Evolutionary conservation across 2,329 filamentous ascomycete genomes (phyloP).

Genomic region (Fusarium brevicatenulatum): DNA sequence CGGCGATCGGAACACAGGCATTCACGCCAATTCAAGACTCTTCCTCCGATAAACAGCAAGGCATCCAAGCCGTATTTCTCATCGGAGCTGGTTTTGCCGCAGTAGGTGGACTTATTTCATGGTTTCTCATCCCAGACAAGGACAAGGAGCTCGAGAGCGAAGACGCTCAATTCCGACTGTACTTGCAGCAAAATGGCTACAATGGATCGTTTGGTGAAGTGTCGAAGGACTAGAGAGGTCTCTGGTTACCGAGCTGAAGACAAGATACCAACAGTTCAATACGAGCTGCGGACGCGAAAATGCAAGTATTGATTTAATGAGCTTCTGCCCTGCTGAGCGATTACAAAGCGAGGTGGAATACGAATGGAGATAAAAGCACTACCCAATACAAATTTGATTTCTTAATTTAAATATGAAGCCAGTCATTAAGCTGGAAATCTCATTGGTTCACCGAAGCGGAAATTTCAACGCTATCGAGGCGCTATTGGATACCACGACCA

Average conservation of each 20-base stretch:
- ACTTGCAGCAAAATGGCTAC: neutral
- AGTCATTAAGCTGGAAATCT: rapidly evolving
- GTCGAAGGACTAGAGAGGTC: neutral
- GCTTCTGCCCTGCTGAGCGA: neutral
- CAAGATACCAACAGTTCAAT: neutral
- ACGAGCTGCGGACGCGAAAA: neutral
- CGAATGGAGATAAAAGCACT: rapidly evolving
- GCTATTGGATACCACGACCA: neutral
- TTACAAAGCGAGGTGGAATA: neutral
- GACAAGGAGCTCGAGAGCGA: neutral
- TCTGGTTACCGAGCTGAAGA: neutral
- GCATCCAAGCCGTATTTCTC: neutral
- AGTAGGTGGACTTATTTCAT: neutral
- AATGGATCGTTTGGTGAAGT: neutral
- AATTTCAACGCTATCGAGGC: neutral
- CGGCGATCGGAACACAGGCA: neutral
- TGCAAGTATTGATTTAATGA: neutral
- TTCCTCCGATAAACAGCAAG: neutral
- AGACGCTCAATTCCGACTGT: neutral
- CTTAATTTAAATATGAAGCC: neutral
- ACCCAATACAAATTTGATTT: neutral
- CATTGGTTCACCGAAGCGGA: rapidly evolving
- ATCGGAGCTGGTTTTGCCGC: neutral
- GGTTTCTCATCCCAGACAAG: neutral
- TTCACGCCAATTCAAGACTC: neutral